Conservation (phyloP, 805 yeast species). For the Candida maris region DNA sequence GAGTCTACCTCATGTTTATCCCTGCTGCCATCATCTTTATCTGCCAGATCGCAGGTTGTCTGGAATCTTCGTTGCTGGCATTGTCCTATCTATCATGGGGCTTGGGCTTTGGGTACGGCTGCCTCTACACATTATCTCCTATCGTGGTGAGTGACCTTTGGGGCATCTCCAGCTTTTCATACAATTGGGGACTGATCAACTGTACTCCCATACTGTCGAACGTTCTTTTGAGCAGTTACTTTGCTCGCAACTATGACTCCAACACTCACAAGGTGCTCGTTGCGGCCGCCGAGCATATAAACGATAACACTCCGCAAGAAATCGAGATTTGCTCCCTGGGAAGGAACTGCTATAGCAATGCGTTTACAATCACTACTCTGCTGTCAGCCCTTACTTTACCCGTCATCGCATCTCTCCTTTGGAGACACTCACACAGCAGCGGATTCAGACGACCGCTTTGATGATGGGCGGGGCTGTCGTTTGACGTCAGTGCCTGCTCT, state of each 20-base stretch:
- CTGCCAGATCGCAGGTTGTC: conserved; percentile 49
- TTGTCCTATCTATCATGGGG: conserved; percentile 52
- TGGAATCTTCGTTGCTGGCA: conserved; percentile 29
- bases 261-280: conserved; percentile 18
- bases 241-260: conserved; percentile 62
- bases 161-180: conserved; percentile 64
- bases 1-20: conserved; percentile 47
- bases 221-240: conserved; percentile 54
- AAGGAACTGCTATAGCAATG: conserved; percentile 34
- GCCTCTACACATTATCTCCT: conserved; percentile 68
- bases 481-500: too few relatives aligned
- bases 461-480: background rate
- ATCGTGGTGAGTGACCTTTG: conserved; percentile 72
- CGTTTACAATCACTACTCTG: conserved; percentile 36
- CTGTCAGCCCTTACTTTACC: conserved; percentile 1
- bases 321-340: conserved; percentile 23
- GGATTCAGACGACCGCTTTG: background rate
- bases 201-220: conserved; percentile 64
- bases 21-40: conserved; percentile 46
- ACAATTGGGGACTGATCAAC: conserved; percentile 71
- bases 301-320: background rate
- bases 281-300: conserved; percentile 1
- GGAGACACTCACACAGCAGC: background rate
- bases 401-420: background rate
- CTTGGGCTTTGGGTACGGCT: conserved; percentile 71